phyloP scores from a whole-genome alignment of 78 protist genomes.

The Andalucia godoyi region DNA sequence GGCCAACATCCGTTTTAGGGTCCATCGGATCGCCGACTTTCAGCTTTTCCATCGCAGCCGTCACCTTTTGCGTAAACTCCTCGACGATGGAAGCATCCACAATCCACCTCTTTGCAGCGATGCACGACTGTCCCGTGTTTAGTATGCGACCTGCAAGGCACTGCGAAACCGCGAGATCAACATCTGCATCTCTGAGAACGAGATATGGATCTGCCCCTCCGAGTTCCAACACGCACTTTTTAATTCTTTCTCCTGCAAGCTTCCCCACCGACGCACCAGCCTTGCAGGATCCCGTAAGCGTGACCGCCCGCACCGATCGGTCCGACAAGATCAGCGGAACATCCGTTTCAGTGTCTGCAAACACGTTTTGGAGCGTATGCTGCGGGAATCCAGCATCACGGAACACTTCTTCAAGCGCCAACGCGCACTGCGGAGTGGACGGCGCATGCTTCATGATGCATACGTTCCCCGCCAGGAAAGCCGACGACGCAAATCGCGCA shows the following conservation, averaged over 20 bases:
- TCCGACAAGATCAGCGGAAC: neutral
- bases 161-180: neutral
- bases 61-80: neutral
- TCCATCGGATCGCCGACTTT: slow-evolving; percentile 1
- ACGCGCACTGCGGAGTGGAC: neutral
- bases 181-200: slow-evolving; percentile 8
- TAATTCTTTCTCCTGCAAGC: neutral
- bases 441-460: slow-evolving; percentile 1
- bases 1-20: slow-evolving; percentile 1
- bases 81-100: slow-evolving; percentile 1
- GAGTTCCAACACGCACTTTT: slow-evolving; percentile 6
- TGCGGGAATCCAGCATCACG: neutral
- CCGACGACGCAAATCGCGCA: slow-evolving; percentile 4
- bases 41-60: neutral
- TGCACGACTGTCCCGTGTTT: slow-evolving; percentile 14
- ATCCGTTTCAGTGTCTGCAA: neutral
- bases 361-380: neutral
- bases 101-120: slow-evolving; percentile 6
- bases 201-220: slow-evolving; percentile 4
- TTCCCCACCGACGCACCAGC: slow-evolving; percentile 3
- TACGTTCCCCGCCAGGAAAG: neutral
- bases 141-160: slow-evolving; percentile 6
- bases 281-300: neutral
- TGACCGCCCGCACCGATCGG: neutral
- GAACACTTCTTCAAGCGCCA: neutral